Conservation (phyloP, 1,139 yeast genomes). For the Hemisphaericaspora subhashii region DNA sequence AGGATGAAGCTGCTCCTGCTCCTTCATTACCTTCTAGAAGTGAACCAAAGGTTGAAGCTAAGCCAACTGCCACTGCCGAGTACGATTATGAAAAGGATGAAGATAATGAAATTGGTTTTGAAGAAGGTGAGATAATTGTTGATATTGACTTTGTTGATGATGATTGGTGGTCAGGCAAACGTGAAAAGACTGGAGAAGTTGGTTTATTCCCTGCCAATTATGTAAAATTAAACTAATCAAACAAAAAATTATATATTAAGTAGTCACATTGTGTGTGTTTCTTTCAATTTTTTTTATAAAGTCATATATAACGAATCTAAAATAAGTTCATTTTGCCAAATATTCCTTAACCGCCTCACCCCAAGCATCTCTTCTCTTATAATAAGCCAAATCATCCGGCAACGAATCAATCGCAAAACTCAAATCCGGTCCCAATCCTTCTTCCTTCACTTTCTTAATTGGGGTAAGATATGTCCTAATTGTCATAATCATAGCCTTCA, state of each 20-base stretch:
- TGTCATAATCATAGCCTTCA: conserved; percentile 41
- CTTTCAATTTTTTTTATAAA: neutral
- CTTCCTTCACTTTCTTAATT: conserved; percentile 31
- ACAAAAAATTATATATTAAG: no score
- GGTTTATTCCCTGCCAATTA: conserved; percentile 93
- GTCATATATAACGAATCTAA: neutral
- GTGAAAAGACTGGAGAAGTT: conserved; percentile 62
- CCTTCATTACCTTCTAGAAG: conserved; percentile 22
- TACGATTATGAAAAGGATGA: conserved; percentile 74
- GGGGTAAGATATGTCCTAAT: conserved; percentile 45
- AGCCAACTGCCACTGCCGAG: conserved; percentile 68
- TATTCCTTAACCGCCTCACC: conserved; percentile 60
- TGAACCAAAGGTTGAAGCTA: conserved; percentile 25
- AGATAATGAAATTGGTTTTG: conserved; percentile 81
- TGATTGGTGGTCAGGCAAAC: conserved; percentile 94
- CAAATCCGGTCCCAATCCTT: conserved; percentile 44
- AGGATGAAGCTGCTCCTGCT: conserved; percentile 18
- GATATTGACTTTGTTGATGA: conserved; percentile 89
- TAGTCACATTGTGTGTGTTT: no score
- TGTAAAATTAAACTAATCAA: conserved; percentile 47
- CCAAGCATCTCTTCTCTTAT: conserved; percentile 64
- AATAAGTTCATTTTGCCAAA: conserved; percentile 18
- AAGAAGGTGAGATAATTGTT: conserved; percentile 76
- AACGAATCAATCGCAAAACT: conserved; percentile 58
- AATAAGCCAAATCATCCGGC: conserved; percentile 57